Percentiles rank a stretch among this genome's conserved stretches.
phyloP scores from a whole-genome alignment of 1,284 basidiomycete genomes.

The Naganishia cerealis region DNA sequence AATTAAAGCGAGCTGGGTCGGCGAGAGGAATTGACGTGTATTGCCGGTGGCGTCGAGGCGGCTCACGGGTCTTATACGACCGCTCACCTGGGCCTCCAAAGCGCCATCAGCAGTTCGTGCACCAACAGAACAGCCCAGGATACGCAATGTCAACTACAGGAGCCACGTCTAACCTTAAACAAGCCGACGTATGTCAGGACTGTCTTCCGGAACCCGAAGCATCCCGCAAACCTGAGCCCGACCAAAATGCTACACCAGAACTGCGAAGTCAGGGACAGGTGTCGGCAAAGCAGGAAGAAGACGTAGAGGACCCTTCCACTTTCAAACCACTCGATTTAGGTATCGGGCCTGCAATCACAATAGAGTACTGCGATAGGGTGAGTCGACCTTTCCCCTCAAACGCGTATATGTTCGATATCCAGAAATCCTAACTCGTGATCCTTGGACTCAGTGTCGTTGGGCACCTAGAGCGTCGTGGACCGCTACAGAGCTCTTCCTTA shows the following conservation, averaged over 20 bases:
- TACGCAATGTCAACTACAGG: background rate
- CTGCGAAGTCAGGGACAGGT: conserved; percentile 1
- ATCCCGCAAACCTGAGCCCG: background rate
- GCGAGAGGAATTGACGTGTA: background rate
- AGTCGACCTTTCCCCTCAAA: conserved; percentile 41
- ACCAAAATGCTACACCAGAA: background rate
- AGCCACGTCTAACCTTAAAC: background rate
- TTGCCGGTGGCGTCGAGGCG: background rate
- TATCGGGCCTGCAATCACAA: conserved; percentile 52
- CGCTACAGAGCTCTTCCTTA: conserved; percentile 82
- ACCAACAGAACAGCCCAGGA: background rate
- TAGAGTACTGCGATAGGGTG: conserved; percentile 85
- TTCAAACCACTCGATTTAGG: conserved; percentile 66
- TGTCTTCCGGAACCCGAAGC: conserved; percentile 8
- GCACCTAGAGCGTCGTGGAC: conserved; percentile 74
- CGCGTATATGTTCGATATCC: conserved; percentile 12
- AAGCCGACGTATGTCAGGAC: conserved; percentile 11
- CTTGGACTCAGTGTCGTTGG: conserved; percentile 65
- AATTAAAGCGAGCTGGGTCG: background rate
- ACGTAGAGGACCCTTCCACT: conserved; percentile 58
- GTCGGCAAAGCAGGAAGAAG: conserved; percentile 42
- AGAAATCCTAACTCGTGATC: conserved; percentile 24
- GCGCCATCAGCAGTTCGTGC: background rate
- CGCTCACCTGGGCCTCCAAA: background rate
- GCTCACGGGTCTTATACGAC: background rate